Base-by-base conservation (phyloP, 139 green algal genomes). In the Pseudopediastrum boryanum region DNA sequence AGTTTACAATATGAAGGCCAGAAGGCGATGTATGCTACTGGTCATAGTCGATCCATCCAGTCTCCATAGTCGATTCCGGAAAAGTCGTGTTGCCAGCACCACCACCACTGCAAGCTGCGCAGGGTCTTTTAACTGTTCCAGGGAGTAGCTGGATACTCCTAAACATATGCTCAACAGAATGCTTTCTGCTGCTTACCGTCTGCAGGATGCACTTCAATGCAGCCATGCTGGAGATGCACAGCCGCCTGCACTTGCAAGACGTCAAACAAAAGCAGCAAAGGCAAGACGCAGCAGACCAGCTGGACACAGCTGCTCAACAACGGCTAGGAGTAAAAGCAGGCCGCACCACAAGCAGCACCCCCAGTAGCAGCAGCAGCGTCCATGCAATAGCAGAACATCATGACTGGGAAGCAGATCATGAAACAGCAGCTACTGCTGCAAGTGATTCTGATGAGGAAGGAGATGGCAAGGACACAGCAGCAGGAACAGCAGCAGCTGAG, bases 121-220 rank as follows among this genome's bases (percentile, higher is more conserved):
- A n/a, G n/a, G n/a, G n/a, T n/a, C n/a, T n/a, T n/a, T 56, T 16
- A 56, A 56, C 46, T 12, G 13, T 12, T 16, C 46, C 46, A n/a
- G 12, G 13, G 13, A 56, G 13, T 12, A 38, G 16, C 35, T 12
- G 10, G 35, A 0, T 64, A n/a, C 13, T 12, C 54, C 33, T 64
- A 25, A 12, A 64, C 13, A 9, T 25, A 69, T 25, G 23, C 16
- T 19, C 61, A 46, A 42, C 29, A 69, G 21, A n/a, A 10, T 29
- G 43, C 48, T 23, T 63, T 33, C 4, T 63, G 31, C 44, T 90
- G 54, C 44, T 78, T 0, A 64, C 69, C 9, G 38, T 38, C 3
- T 79, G 90, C 8, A 86, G 91, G 56, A 62, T 95, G 80, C 92
- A 96, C 83, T 96, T 94, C 86, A 96, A 96, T 79, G 85, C 89